These are phyloP conservation scores for Pleurotus ostreatus DNA, from an alignment of 768 basidiomycete species.

Conservation along the genomic window DNA sequence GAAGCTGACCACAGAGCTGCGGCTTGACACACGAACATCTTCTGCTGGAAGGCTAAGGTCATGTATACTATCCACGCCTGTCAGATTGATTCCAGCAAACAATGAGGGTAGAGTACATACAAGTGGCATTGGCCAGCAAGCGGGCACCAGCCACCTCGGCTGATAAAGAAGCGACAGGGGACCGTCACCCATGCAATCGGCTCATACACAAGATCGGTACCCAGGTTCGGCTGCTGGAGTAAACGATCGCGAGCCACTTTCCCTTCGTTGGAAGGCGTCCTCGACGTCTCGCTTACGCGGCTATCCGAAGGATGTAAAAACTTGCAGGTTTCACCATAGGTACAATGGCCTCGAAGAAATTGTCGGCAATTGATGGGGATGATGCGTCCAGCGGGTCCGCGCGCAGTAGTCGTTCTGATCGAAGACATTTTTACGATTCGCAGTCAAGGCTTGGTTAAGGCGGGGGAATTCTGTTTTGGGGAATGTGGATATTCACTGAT, in stretches of 20 bases:
- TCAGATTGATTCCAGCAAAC: too few relatives aligned
- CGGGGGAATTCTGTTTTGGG: too few relatives aligned
- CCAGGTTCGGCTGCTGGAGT: background rate
- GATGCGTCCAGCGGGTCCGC: background rate
- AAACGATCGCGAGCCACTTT: background rate
- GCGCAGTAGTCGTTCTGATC: background rate
- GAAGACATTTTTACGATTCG: too few relatives aligned
- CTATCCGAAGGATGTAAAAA: background rate
- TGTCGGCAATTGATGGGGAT: background rate
- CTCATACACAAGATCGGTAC: constrained; percentile 11
- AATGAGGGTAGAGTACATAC: constrained; percentile 21
- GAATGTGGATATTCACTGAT: too few relatives aligned
- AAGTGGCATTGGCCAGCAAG: constrained; percentile 36
- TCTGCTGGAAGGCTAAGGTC: constrained; percentile 9
- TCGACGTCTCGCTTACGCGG: too few relatives aligned
- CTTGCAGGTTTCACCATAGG: background rate
- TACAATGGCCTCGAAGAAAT: background rate
- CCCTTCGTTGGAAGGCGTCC: background rate
- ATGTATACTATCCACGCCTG: constrained; percentile 23
- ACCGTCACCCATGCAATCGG: constrained; percentile 28
- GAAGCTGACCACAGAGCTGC: background rate
- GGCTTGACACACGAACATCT: background rate
- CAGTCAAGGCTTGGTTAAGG: too few relatives aligned
- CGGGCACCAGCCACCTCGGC: constrained; percentile 39
- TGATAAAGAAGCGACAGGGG: constrained; percentile 37